Evolutionary conservation across 768 basidiomycete genomes (phyloP), one percentile per base, ranked within the genome.

Genomic region (Trametes sanguinea): DNA sequence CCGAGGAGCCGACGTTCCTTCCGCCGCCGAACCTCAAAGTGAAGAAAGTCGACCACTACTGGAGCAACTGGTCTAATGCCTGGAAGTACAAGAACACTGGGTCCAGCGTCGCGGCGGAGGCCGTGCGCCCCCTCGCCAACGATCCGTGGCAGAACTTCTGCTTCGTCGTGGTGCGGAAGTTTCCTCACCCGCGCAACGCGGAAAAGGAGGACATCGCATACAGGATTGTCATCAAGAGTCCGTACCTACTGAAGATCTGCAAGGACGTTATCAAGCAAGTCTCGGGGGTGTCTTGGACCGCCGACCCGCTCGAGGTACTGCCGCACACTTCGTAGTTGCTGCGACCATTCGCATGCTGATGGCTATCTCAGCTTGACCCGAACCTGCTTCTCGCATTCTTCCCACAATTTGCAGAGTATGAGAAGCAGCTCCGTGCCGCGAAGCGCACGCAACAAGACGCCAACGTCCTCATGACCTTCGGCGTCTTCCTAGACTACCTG

Each of bases 31-130:
- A 80, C 10, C 73, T 84, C 56, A 85, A 87, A 72, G 74, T 85
- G 70, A 85, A 86, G 69, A 81, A 83, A 1, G 80, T 86, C 46
- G 85, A 86, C 67, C 76, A 82, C 65, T 85, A 84, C 65, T 85
- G 81, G 70, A 84, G 81, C 67, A 73, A 77, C 62, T 85, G 84
- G 84, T 75, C 76, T 35, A 83, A 80, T 68, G 68, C 72, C 17
- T 86, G 84, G 84, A 85, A 83, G 72, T 85, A 86, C 67, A 60
- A 83, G 81, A 84, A 82, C 71, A 84, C 80, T 65, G 82, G 77
- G 63, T 78, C 84, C 0, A 82, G 81, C 63, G 78, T 85, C 51
- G 76, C 76, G 0, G 77, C 83, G 11, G 85, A 86, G 69, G 40
- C 51, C 16, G 52, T 59, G 1, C 57, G 43, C 40, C 52, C 62